Conservation (phyloP, 305 asterid genomes). For the Plantago coronopus region DNA sequence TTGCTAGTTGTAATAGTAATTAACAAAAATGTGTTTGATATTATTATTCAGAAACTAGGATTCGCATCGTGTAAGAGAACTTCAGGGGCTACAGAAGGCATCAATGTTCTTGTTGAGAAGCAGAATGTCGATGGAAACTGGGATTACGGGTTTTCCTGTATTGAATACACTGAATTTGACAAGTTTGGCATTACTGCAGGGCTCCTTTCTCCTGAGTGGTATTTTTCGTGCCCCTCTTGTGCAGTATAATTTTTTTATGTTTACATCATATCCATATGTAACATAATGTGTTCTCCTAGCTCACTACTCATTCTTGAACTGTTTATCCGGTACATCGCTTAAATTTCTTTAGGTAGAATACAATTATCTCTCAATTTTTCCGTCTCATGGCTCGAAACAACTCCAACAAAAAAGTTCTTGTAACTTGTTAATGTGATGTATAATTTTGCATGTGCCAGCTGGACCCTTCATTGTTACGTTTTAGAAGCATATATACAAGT, state of each 20-base stretch:
- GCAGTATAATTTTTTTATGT: constrained; percentile 18
- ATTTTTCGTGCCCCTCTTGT: constrained; percentile 23
- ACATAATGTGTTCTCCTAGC: constrained; percentile 15
- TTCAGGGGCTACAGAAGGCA: constrained; percentile 93
- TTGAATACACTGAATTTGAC: constrained; percentile 94
- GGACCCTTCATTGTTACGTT: neutral
- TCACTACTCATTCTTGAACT: constrained; percentile 9
- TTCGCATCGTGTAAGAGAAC: constrained; percentile 87
- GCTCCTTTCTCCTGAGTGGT: constrained; percentile 56
- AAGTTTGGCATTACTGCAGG: constrained; percentile 70
- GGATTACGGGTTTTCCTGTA: constrained; percentile 88
- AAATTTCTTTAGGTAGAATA: constrained; percentile 14
- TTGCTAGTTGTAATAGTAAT: constrained; percentile 17
- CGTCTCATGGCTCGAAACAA: neutral
- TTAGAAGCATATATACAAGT: neutral
- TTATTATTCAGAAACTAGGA: constrained; percentile 74
- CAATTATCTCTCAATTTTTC: neutral
- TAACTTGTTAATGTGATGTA: neutral
- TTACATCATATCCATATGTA: constrained; percentile 4
- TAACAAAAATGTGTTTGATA: constrained; percentile 12
- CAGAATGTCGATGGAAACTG: constrained; percentile 72
- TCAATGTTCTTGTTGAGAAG: constrained; percentile 89
- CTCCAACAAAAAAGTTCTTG: constrained; percentile 10
- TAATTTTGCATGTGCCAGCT: constrained; percentile 12
- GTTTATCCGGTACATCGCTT: neutral